phyloP scores from a whole-genome alignment of 441 rosid genomes.

The Sinapis alba region DNA sequence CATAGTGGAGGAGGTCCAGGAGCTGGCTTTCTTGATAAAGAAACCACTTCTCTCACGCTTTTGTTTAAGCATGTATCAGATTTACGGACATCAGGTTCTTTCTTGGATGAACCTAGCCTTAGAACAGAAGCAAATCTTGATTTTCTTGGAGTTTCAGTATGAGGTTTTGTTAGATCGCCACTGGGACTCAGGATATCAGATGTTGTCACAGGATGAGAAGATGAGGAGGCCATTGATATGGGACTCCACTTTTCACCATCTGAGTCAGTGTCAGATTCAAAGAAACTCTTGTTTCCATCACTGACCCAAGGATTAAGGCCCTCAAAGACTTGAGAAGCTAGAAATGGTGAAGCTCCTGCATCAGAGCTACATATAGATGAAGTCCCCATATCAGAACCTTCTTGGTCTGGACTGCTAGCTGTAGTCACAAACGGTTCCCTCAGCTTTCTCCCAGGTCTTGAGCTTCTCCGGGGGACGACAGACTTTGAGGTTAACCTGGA shows the following conservation, averaged over 20 bases:
- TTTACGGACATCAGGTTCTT: no score
- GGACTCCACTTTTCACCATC: slow-evolving; percentile 48
- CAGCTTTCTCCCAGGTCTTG: slow-evolving; percentile 38
- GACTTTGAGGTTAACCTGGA: slow-evolving; percentile 34
- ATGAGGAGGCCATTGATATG: slow-evolving; percentile 43
- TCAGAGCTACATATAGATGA: slow-evolving; percentile 75
- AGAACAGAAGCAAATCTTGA: slow-evolving; percentile 43
- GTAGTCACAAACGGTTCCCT: slow-evolving; percentile 70
- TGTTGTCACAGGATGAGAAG: slow-evolving; percentile 31
- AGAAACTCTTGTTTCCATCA: slow-evolving; percentile 48
- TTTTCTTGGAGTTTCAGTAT: slow-evolving; percentile 39
- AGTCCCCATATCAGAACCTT: slow-evolving; percentile 52
- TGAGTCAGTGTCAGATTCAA: slow-evolving; percentile 58
- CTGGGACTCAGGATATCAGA: slow-evolving; percentile 42
- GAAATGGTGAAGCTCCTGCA: slow-evolving; percentile 56
- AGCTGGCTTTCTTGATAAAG: slow-evolving; percentile 59
- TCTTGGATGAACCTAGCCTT: not conserved
- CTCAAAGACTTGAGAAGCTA: slow-evolving; percentile 15
- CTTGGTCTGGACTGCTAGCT: slow-evolving; percentile 54
- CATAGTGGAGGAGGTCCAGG: slow-evolving; percentile 77
- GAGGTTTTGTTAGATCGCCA: slow-evolving; percentile 36
- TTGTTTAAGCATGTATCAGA: no score
- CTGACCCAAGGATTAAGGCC: slow-evolving; percentile 33
- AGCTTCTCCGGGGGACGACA: slow-evolving; percentile 31
- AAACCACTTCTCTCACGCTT: slow-evolving; percentile 42